Conservation (phyloP, 2,329 filamentous ascomycete species). For the Aspergillus fijiensis region DNA sequence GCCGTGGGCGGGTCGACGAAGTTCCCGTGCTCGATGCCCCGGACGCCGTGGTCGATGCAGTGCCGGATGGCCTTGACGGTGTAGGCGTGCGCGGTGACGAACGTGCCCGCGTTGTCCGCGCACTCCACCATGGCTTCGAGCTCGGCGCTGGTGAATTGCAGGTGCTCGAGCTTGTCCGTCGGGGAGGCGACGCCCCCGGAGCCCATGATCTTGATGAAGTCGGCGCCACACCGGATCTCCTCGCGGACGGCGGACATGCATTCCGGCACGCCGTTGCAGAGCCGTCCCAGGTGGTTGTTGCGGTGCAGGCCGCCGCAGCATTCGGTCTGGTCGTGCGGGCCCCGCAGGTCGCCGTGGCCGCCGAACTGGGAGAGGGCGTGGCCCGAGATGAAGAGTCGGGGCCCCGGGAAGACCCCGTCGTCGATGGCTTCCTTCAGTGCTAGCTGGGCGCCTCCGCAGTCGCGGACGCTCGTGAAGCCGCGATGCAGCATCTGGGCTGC, state of each 20-base stretch:
- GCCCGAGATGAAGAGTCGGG: slow-evolving; percentile 56
- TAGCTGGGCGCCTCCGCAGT: slow-evolving; percentile 57
- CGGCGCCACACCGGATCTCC: slow-evolving; percentile 56
- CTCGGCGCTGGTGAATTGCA: no score
- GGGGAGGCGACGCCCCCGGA: slow-evolving; percentile 58
- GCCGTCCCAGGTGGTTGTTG: slow-evolving; percentile 37
- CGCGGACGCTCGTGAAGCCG: slow-evolving; percentile 60
- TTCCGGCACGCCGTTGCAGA: slow-evolving; percentile 57
- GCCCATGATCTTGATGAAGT: slow-evolving; percentile 64
- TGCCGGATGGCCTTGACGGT: slow-evolving; percentile 56
- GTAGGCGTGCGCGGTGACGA: slow-evolving; percentile 60
- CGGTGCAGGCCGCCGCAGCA: slow-evolving; percentile 49
- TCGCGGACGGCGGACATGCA: slow-evolving; percentile 55
- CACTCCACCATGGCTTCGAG: no score
- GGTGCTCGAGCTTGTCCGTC: slow-evolving; percentile 44
- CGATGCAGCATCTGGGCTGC: slow-evolving; percentile 52
- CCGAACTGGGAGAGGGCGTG: slow-evolving; percentile 59
- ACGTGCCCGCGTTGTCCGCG: slow-evolving; percentile 37
- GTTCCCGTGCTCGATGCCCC: slow-evolving; percentile 57
- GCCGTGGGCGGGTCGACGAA: slow-evolving; percentile 48
- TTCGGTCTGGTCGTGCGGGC: slow-evolving; percentile 38
- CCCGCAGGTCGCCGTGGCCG: slow-evolving; percentile 56
- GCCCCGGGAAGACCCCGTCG: slow-evolving; percentile 57
- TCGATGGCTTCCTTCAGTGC: slow-evolving; percentile 55
- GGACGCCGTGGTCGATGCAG: slow-evolving; percentile 55